These are phyloP conservation scores for Sphaerobolus stellatus DNA, from an alignment of 1,284 basidiomycete species.

Conservation along the genomic window DNA sequence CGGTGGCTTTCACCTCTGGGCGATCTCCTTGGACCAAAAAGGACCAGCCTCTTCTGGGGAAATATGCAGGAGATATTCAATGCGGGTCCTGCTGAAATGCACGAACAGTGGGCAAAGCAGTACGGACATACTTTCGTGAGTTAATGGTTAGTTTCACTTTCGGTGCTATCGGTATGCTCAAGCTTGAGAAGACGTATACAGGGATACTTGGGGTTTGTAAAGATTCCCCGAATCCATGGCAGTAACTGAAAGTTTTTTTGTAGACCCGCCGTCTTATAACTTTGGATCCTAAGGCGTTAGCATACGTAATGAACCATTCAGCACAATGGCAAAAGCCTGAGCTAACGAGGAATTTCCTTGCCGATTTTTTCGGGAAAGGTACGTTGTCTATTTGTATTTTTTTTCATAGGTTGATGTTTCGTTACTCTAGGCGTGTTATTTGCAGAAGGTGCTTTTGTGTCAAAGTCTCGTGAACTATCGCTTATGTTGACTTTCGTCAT, in stretches of 20 bases:
- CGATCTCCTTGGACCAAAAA: constrained; percentile 51
- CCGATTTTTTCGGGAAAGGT: constrained; percentile 48
- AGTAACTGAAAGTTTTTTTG: background rate
- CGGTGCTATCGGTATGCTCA: too few relatives aligned
- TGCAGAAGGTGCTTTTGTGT: constrained; percentile 48
- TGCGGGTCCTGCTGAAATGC: constrained; percentile 39
- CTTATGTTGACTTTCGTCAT: background rate
- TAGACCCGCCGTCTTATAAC: constrained; percentile 46
- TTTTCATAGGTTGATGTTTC: background rate
- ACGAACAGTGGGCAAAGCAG: constrained; percentile 54
- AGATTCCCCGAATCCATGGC: background rate
- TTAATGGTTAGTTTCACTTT: too few relatives aligned
- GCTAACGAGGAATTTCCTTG: constrained; percentile 34
- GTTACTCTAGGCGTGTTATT: constrained; percentile 37
- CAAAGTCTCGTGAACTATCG: background rate
- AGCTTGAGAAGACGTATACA: constrained; percentile 7
- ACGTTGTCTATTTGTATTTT: constrained; percentile 16
- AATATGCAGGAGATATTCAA: constrained; percentile 47
- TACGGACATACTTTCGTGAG: constrained; percentile 55
- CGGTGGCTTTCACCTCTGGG: constrained; percentile 50
- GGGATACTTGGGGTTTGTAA: background rate
- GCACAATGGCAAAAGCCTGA: constrained; percentile 49
- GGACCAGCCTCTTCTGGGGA: constrained; percentile 51
- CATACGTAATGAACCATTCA: constrained; percentile 48
- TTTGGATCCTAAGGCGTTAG: constrained; percentile 48